Conservation (phyloP, 768 basidiomycete species). For the Strobilomyces echinocephalus region DNA sequence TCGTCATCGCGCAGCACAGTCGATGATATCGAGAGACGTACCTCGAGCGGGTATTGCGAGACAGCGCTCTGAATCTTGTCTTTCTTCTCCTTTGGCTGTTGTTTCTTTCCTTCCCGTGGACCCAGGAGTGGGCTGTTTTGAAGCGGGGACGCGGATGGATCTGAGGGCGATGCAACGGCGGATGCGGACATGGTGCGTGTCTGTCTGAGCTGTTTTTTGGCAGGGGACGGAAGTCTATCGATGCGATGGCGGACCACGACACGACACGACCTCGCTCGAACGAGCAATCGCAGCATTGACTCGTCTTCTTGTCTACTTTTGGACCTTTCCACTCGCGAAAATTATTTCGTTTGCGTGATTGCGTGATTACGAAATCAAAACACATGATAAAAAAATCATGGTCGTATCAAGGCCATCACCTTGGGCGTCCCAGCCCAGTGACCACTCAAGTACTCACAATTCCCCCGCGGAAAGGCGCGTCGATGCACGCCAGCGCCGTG, state of each 20-base stretch:
- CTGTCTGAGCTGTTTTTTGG: not conserved
- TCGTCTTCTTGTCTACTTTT: conserved; percentile 23
- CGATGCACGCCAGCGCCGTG: conserved; percentile 78
- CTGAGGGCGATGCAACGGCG: conserved; percentile 49
- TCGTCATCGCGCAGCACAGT: not conserved
- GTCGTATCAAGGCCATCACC: conserved; percentile 43
- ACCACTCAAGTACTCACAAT: conserved; percentile 89
- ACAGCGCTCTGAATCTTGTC: conserved; percentile 27
- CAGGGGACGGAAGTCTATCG: conserved; percentile 2
- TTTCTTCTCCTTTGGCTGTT: conserved; percentile 42
- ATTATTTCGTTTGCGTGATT: not conserved
- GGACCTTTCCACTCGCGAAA: conserved; percentile 13
- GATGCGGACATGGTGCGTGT: conserved; percentile 44
- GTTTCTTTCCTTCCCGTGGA: conserved; percentile 34
- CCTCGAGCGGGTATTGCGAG: conserved; percentile 62
- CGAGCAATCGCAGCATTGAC: conserved; percentile 32
- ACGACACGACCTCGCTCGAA: conserved; percentile 28
- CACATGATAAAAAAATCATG: no score
- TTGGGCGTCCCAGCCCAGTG: conserved; percentile 88
- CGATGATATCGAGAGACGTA: conserved; percentile 20
- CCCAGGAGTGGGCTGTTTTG: conserved; percentile 38
- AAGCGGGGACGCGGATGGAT: conserved; percentile 39
- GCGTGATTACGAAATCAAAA: no score
- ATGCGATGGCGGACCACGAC: conserved; percentile 17
- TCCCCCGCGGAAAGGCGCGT: conserved; percentile 89